Conservation (phyloP, 2,329 filamentous ascomycete genomes). For the Hypoxylon sp. region DNA sequence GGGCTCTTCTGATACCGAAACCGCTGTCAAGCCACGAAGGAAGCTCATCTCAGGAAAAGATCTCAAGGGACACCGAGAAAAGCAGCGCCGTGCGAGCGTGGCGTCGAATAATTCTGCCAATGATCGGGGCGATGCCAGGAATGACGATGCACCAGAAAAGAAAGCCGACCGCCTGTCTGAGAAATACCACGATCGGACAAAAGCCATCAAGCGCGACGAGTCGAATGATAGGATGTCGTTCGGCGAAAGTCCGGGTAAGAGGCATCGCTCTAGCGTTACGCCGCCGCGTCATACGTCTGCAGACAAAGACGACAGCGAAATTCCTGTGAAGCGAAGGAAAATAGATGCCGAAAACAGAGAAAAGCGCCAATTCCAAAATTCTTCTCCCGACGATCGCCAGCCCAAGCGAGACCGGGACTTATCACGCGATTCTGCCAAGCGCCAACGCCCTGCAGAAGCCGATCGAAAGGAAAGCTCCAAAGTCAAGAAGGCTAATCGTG, state of each 20-base stretch:
- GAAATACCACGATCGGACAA: constrained; percentile 66
- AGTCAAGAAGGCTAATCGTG: constrained; percentile 50
- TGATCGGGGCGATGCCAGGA: constrained; percentile 59
- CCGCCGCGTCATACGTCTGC: constrained; percentile 61
- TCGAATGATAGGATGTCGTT: constrained; percentile 62
- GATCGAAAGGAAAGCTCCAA: constrained; percentile 50
- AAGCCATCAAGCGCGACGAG: constrained; percentile 68
- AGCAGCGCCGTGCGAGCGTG: constrained; percentile 66
- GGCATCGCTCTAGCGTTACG: constrained; percentile 66
- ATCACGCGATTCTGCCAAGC: constrained; percentile 52
- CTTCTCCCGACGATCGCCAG: constrained; percentile 56
- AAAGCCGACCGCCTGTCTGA: constrained; percentile 56
- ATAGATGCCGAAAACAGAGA: constrained; percentile 63
- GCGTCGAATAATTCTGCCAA: constrained; percentile 63
- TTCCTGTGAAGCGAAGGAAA: constrained; percentile 63
- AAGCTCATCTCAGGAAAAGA: constrained; percentile 71
- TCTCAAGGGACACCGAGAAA: constrained; percentile 65
- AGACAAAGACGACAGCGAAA: constrained; percentile 62
- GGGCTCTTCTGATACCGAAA: constrained; percentile 64
- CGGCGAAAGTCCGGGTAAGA: constrained; percentile 62
- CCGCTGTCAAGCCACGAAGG: constrained; percentile 64
- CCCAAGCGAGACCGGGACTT: constrained; percentile 52
- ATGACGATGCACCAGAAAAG: constrained; percentile 60
- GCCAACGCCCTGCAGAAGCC: constrained; percentile 45
- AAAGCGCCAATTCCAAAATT: constrained; percentile 53